Conservation (phyloP, 2,329 filamentous ascomycete species). For the Fusarium gaditjirri region DNA sequence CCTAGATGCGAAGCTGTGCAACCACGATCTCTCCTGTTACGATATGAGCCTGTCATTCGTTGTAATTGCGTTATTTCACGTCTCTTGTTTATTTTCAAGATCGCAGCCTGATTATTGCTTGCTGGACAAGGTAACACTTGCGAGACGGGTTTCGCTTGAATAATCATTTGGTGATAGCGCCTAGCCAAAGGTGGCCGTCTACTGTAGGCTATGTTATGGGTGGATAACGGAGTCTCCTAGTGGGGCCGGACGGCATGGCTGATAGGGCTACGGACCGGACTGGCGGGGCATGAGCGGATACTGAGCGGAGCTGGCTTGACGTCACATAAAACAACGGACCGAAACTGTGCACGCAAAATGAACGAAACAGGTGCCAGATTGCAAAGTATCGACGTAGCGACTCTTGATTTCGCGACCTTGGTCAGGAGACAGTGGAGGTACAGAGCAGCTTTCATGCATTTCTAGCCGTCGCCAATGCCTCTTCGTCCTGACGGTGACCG, state of each 20-base stretch:
- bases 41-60: background rate
- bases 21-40: background rate
- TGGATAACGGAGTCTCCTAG: slow-evolving; percentile 10
- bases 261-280: slow-evolving; percentile 45
- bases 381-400: slow-evolving; percentile 17
- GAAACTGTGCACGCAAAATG: slow-evolving; percentile 27
- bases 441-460: slow-evolving; percentile 20
- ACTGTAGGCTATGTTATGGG: background rate
- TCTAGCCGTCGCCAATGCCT: slow-evolving; percentile 32
- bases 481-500: slow-evolving; percentile 35
- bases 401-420: slow-evolving; percentile 16
- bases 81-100: background rate
- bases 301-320: slow-evolving; percentile 42
- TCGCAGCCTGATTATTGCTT: slow-evolving; percentile 14
- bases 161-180: slow-evolving; percentile 31
- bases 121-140: slow-evolving; percentile 9
- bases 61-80: background rate
- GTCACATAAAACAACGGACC: slow-evolving; percentile 44
- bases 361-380: slow-evolving; percentile 20
- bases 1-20: slow-evolving; percentile 4
- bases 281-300: slow-evolving; percentile 21
- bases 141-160: slow-evolving; percentile 15
- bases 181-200: slow-evolving; percentile 25
- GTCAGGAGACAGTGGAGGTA: slow-evolving; percentile 9
- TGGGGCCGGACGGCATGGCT: slow-evolving; percentile 44